Conservation (phyloP, 257 asterid species). For the Rhazya stricta region DNA sequence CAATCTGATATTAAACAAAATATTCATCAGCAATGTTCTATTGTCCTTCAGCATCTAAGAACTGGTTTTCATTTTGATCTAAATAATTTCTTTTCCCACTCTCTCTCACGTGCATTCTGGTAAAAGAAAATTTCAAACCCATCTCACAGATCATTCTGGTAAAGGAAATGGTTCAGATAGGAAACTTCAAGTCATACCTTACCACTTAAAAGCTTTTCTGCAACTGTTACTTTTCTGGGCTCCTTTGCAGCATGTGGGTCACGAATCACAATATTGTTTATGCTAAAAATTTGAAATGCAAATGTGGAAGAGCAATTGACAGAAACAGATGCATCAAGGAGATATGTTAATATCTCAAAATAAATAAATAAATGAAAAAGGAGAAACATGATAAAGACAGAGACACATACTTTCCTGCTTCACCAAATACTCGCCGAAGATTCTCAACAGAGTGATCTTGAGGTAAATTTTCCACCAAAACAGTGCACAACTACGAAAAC, state of each 20-base stretch:
- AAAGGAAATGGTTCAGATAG: neutral
- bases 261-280: conserved; percentile 58
- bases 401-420: conserved; percentile 75
- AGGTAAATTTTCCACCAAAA: conserved; percentile 92
- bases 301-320: conserved; percentile 3
- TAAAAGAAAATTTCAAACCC: neutral
- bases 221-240: conserved; percentile 53
- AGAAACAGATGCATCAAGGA: neutral
- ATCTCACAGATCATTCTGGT: neutral
- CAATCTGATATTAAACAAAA: neutral
- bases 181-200: conserved; percentile 46
- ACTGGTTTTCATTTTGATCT: neutral
- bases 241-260: conserved; percentile 73
- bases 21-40: neutral
- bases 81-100: neutral
- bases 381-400: conserved; percentile 2
- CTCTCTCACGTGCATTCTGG: neutral
- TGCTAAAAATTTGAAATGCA: conserved; percentile 38
- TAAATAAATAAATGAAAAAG: too few relatives aligned
- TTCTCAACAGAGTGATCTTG: conserved; percentile 88
- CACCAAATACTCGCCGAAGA: conserved; percentile 72
- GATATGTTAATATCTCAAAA: too few relatives aligned
- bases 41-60: neutral
- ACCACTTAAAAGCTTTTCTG: conserved; percentile 85
- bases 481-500: conserved; percentile 69